Base-by-base conservation (phyloP, 805 yeast genomes). In the Vanderwaltozyma polyspora region DNA sequence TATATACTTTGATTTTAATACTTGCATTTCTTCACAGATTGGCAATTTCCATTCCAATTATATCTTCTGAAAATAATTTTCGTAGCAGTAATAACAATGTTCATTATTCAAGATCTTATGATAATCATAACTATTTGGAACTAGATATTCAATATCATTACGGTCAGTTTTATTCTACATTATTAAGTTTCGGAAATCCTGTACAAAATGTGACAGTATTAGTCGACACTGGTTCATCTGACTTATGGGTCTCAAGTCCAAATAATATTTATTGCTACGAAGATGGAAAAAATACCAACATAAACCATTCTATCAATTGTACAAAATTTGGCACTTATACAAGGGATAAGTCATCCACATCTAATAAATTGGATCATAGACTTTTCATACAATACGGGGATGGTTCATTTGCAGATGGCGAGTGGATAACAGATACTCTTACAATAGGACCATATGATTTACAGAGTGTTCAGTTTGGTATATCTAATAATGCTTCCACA, bases 221-320 rank as follows among this genome's bases (percentile, higher is more conserved):
- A 25, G 51, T 80, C 13, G 91, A 80, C 48, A 80, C 87, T 1
- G 91, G 89, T 2, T 78, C 86, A 0, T 68, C 82, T 0, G 89
- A 80, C 51, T 57, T 81, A 15, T 79, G 53, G 52, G 71, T 79
- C 16, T 63, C 70, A 38, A 60, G 66, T 19, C 50, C 67, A 2
- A 46, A 57, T 27, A 74, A 73, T 45, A 67, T 76, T 2, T 67
- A 62, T 37, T 70, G 75, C 45, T 11, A 19, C 10, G 23, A 21
- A 8, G 23, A 21, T n/a, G 10, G 19, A 5, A 24, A 13, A 19
- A 15, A 19, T 19, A 14, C 23, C 7, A n/a, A n/a, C n/a, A n/a
- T n/a, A n/a, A 16, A 23, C n/a, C 10, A 23, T 11, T 13, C 40
- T 12, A 26, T 35, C 18, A 28, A 31, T 19, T 68, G 75, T 48